phyloP scores from a whole-genome alignment of 1,284 basidiomycete species.

The Inonotus obliquus region DNA sequence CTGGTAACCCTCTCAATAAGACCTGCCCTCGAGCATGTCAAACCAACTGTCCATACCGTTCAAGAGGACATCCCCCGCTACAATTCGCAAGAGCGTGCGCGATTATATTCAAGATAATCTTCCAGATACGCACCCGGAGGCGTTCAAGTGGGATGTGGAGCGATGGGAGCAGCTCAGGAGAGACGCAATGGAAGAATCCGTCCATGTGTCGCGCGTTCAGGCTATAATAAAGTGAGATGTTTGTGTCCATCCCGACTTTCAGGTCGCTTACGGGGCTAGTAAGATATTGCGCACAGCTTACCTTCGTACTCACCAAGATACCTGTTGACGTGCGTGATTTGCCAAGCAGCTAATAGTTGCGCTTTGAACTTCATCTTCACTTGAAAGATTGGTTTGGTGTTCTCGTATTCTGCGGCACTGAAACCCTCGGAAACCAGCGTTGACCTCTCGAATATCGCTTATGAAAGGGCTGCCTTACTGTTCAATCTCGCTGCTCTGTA shows the following conservation, averaged over 20 bases:
- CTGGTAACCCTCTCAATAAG: neutral
- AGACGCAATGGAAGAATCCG: conserved; percentile 48
- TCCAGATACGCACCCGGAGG: conserved; percentile 80
- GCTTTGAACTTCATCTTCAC: neutral
- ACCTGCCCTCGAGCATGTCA: conserved; percentile 44
- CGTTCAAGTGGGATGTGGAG: conserved; percentile 79
- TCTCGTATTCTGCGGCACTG: conserved; percentile 76
- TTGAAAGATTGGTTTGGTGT: conserved; percentile 67
- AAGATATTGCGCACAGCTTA: conserved; percentile 89
- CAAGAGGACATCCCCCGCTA: conserved; percentile 64
- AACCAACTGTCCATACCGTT: conserved; percentile 78
- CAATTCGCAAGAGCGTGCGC: conserved; percentile 56
- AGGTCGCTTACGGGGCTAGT: conserved; percentile 15
- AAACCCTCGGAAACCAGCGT: conserved; percentile 52
- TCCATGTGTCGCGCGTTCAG: conserved; percentile 55
- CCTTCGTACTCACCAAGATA: conserved; percentile 70
- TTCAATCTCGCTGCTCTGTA: conserved; percentile 85
- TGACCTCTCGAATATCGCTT: conserved; percentile 67
- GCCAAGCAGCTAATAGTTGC: conserved; percentile 18
- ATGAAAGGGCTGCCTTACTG: conserved; percentile 72
- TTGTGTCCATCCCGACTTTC: neutral
- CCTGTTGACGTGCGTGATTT: conserved; percentile 56
- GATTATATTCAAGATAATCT: conserved; percentile 67
- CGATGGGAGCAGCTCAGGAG: conserved; percentile 68
- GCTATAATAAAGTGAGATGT: conserved; percentile 41